Evolutionary conservation across 805 yeast species (phyloP), one percentile per base, ranked within the genome.

Genomic region (Vanderwaltozyma tropicalis): DNA sequence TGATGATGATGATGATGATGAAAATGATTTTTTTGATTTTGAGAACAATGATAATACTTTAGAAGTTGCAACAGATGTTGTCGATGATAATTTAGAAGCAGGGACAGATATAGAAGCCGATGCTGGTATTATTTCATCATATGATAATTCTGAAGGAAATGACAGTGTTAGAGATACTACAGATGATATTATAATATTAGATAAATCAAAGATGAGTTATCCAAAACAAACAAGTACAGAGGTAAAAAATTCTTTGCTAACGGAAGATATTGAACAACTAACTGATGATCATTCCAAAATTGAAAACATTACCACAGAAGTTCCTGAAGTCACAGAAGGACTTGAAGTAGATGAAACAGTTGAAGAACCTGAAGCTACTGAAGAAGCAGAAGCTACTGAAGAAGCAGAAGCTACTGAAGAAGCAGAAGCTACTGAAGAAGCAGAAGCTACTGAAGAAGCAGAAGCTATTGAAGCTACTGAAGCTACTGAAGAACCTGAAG

Each of bases 11-110:
- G 32, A 21, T 5, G 46, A 40, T 7, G 12, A n/a, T 14, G 43
- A 38, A 18, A 33, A 37, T 12, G 50, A 52, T 14, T 28, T 40
- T 4, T 54, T 54, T 38, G 55, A 50, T 35, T 54, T 54, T 24
- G 57, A 53, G 34, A 35, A 30, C 18, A 30, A 35, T 12, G 32
- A 41, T 12, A 29, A 35, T 29, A 29, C 29, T 8, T 14, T 17
- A 15, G 16, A n/a, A n/a, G n/a, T n/a, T n/a, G 27, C 5, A n/a
- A n/a, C n/a, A n/a, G n/a, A n/a, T n/a, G n/a, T 16, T 4, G 31
- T 19, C n/a, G 26, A 11, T 3, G 30, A 16, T 25, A 19, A 33
- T 31, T n/a, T 12, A 17, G 26, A 18, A 18, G 34, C n/a, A 3
- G 18, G 7, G 9, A 22, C 14, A 16, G 12, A 12, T 14, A 12